Conservation (phyloP, 768 basidiomycete genomes). For the Fistulinella prunicolor region DNA sequence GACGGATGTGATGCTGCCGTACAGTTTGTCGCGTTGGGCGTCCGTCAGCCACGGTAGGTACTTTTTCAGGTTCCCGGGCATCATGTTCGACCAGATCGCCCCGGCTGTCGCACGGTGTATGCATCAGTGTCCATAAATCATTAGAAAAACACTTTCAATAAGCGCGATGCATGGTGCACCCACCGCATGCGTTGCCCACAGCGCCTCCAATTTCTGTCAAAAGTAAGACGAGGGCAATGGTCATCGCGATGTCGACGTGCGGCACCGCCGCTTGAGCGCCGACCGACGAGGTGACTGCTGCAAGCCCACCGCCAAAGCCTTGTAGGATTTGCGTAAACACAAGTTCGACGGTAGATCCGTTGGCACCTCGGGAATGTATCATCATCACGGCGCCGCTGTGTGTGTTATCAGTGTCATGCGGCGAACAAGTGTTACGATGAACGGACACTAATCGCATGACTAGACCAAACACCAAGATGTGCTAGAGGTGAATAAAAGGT, state of each 20-base stretch:
- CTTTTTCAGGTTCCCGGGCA: constrained; percentile 58
- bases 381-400: constrained; percentile 62
- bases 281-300: constrained; percentile 53
- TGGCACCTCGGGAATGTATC: constrained; percentile 66
- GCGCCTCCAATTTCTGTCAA: constrained; percentile 68
- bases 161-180: constrained; percentile 21
- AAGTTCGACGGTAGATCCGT: constrained; percentile 51
- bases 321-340: constrained; percentile 70
- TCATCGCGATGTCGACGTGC: constrained; percentile 63
- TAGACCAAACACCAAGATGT: constrained; percentile 55
- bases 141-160: not conserved
- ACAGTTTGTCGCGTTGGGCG: constrained; percentile 44
- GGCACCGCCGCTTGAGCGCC: constrained; percentile 64
- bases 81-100: constrained; percentile 60
- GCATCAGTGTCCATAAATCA: not conserved
- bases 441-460: constrained; percentile 51
- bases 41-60: constrained; percentile 51
- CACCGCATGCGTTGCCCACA: constrained; percentile 61
- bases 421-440: not conserved
- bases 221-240: constrained; percentile 64
- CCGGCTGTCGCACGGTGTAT: constrained; percentile 39
- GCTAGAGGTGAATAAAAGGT: constrained; percentile 21
- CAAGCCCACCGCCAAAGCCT: constrained; percentile 72
- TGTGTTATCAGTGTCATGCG: not conserved
- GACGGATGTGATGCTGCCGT: constrained; percentile 54